Percentiles rank a stretch among this genome's conserved stretches.
phyloP scores from a whole-genome alignment of 345 rosid species.

The Heritiera fomes region DNA sequence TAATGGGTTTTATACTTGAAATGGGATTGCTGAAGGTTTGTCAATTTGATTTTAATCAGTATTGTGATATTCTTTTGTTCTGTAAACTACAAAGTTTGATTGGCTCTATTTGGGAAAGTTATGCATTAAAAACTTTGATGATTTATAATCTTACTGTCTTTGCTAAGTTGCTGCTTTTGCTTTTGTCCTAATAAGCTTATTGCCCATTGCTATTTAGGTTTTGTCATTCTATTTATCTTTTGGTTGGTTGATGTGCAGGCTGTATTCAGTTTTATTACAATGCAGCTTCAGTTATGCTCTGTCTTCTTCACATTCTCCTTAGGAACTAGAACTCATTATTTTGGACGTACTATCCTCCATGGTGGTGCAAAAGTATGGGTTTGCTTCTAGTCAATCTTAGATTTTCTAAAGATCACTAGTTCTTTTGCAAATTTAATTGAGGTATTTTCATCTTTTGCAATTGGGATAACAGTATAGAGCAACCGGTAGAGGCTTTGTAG shows the following conservation, averaged over 20 bases:
- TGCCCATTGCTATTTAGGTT: background rate
- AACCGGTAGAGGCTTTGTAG: slow-evolving; percentile 98
- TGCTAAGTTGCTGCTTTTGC: background rate
- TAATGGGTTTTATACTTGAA: slow-evolving; percentile 98
- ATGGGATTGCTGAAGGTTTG: slow-evolving; percentile 83
- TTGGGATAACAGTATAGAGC: slow-evolving; percentile 77
- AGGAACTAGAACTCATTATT: slow-evolving; percentile 97
- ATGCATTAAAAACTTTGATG: background rate
- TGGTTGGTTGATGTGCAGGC: slow-evolving; percentile 58
- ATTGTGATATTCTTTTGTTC: background rate
- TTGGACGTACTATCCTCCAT: slow-evolving; percentile 99
- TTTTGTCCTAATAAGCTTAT: background rate
- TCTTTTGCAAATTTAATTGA: slow-evolving; percentile 17
- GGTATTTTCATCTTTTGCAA: slow-evolving; percentile 22
- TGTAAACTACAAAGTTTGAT: background rate
- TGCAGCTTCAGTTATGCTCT: slow-evolving; percentile 96
- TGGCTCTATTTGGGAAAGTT: background rate
- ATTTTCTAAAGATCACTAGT: background rate
- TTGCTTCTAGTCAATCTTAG: slow-evolving; percentile 5
- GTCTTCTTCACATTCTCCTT: slow-evolving; percentile 98
- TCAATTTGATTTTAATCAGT: slow-evolving; percentile 22
- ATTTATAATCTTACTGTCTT: background rate
- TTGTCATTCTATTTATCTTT: slow-evolving; percentile 8
- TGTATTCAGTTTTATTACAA: slow-evolving; percentile 89
- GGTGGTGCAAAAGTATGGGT: slow-evolving; percentile 92